These are phyloP conservation scores for Ophiosphaerella herpotricha DNA, from an alignment of 2,329 filamentous ascomycete genomes.

Conservation along the genomic window DNA sequence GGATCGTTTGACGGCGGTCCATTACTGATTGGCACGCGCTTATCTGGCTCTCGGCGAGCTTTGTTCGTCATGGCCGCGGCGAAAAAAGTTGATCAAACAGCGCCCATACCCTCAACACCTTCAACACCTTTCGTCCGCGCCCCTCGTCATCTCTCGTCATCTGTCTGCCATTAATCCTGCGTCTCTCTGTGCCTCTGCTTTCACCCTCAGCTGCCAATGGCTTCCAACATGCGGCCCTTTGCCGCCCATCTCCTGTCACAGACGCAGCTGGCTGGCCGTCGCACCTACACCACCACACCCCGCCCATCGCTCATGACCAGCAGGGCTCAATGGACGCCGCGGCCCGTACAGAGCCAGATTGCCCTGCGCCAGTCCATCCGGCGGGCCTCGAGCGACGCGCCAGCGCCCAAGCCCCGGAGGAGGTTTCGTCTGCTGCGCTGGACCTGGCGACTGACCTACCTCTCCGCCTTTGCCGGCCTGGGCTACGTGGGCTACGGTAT, in stretches of 20 bases:
- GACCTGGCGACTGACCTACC: constrained; percentile 81
- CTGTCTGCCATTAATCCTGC: constrained; percentile 15
- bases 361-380: constrained; percentile 44
- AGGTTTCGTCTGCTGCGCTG: constrained; percentile 73
- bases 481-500: constrained; percentile 79
- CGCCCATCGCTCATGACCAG: constrained; percentile 41
- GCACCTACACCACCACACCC: constrained; percentile 37
- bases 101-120: constrained; percentile 6
- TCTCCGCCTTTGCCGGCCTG: constrained; percentile 71
- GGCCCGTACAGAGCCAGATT: constrained; percentile 40
- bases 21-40: constrained; percentile 15
- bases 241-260: constrained; percentile 37
- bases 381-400: constrained; percentile 37
- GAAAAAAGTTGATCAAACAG: constrained; percentile 32
- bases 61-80: constrained; percentile 31
- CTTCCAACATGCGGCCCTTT: constrained; percentile 44
- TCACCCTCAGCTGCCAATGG: constrained; percentile 29
- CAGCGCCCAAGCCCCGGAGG: constrained; percentile 51
- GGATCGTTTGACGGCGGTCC: background rate
- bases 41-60: constrained; percentile 9
- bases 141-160: constrained; percentile 5
- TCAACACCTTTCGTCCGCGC: constrained; percentile 16
- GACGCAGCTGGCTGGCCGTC: constrained; percentile 41
- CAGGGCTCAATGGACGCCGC: constrained; percentile 41
- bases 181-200: constrained; percentile 7